Conservation (phyloP, 176 grass and related monocot species). For the Oropetium thomaeum region DNA sequence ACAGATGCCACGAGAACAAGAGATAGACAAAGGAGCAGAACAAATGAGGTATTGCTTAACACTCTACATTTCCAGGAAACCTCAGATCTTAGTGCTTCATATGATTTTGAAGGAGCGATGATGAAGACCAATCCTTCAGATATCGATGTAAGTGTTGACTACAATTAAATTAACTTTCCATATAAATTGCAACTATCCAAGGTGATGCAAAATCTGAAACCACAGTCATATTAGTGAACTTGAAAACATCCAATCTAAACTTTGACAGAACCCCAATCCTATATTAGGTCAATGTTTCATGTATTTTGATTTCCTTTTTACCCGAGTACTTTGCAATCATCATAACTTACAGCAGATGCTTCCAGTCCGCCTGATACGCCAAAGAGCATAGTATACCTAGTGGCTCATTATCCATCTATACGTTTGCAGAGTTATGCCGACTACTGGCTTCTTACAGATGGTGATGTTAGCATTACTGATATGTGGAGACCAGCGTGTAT, state of each 20-base stretch:
- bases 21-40: slow-evolving; percentile 37
- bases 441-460: slow-evolving; percentile 85
- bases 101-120: slow-evolving; percentile 65
- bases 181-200: slow-evolving; percentile 9
- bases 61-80: slow-evolving; percentile 38
- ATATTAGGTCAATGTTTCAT: slow-evolving; percentile 1
- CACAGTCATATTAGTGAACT: slow-evolving; percentile 12
- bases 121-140: slow-evolving; percentile 81
- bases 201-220: neutral
- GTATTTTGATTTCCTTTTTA: slow-evolving; percentile 13
- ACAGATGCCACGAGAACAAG: slow-evolving; percentile 26
- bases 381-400: neutral
- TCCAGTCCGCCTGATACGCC: neutral
- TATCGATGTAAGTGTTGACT: slow-evolving; percentile 58
- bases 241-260: neutral
- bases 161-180: slow-evolving; percentile 1
- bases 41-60: slow-evolving; percentile 34
- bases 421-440: slow-evolving; percentile 68
- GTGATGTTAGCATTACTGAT: slow-evolving; percentile 67
- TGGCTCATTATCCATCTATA: slow-evolving; percentile 6
- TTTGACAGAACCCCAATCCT: no score
- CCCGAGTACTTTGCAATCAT: neutral
- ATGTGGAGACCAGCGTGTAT: slow-evolving; percentile 81
- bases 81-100: slow-evolving; percentile 49
- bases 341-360: neutral